Evolutionary conservation across 495 filamentous ascomycete genomes (phyloP).

Genomic region (Neurospora cerealis): DNA sequence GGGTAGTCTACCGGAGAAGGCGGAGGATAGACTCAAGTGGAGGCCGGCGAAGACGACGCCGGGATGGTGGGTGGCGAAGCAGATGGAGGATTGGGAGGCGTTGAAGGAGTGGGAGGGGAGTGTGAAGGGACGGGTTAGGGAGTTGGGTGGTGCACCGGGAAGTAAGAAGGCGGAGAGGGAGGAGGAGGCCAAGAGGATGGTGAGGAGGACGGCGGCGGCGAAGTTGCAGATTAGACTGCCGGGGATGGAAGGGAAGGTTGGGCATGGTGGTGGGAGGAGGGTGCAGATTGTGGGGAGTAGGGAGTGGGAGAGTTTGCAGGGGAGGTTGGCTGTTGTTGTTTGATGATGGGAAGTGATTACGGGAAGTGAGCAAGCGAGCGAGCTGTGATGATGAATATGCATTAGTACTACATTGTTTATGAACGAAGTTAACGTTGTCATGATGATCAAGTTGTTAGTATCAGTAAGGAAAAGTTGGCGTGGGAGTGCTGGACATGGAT

Average conservation of each 20-base stretch:
- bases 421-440: background rate
- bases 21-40: constrained; percentile 41
- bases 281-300: constrained; percentile 33
- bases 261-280: constrained; percentile 13
- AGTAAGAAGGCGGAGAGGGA: constrained; percentile 2
- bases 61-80: constrained; percentile 32
- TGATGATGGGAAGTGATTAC: background rate
- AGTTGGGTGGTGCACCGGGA: constrained; percentile 13
- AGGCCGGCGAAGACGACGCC: constrained; percentile 34
- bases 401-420: background rate
- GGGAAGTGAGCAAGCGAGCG: background rate
- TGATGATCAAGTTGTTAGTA: background rate
- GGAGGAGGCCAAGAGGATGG: constrained; percentile 13
- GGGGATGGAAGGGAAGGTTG: constrained; percentile 25
- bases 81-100: constrained; percentile 30
- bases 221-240: constrained; percentile 38
- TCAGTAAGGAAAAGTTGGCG: background rate
- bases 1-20: constrained; percentile 34
- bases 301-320: constrained; percentile 35
- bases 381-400: background rate
- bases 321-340: constrained; percentile 10
- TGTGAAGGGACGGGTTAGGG: constrained; percentile 26
- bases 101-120: constrained; percentile 33
- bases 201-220: constrained; percentile 31
- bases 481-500: background rate